phyloP scores from a whole-genome alignment of 2,329 filamentous ascomycete species.

The Arachnopeziza araneosa region DNA sequence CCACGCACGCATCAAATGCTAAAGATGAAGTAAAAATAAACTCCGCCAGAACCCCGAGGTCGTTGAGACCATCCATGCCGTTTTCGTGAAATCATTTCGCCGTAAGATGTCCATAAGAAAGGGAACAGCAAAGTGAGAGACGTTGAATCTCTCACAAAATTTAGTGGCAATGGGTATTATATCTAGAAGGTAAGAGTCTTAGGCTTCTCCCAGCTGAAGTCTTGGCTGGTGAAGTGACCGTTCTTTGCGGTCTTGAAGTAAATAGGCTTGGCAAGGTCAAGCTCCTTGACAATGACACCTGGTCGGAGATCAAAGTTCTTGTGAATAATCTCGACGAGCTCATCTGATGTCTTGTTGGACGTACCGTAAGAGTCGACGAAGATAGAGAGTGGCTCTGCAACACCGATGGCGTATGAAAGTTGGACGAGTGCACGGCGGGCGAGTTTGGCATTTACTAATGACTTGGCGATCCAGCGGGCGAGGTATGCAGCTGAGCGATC shows the following conservation, averaged over 20 bases:
- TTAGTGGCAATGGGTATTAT: slow-evolving; percentile 20
- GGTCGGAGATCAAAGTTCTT: slow-evolving; percentile 97
- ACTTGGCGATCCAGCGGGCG: slow-evolving; percentile 98
- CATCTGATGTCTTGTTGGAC: slow-evolving; percentile 78
- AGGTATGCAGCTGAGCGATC: slow-evolving; percentile 97
- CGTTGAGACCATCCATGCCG: slow-evolving; percentile 33
- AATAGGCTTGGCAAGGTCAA: slow-evolving; percentile 91
- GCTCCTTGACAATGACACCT: slow-evolving; percentile 97
- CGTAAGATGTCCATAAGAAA: slow-evolving; percentile 24
- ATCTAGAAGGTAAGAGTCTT: slow-evolving; percentile 87
- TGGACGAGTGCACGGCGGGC: slow-evolving; percentile 92
- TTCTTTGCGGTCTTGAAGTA: slow-evolving; percentile 99
- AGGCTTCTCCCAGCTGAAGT: slow-evolving; percentile 97
- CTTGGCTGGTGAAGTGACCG: slow-evolving; percentile 98
- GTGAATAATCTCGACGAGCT: slow-evolving; percentile 91
- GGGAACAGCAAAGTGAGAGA: slow-evolving; percentile 25
- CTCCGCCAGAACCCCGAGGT: slow-evolving; percentile 26
- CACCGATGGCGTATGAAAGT: slow-evolving; percentile 98
- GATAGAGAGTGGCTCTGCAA: slow-evolving; percentile 94
- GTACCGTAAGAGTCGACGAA: slow-evolving; percentile 98
- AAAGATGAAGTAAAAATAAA: slow-evolving; percentile 15
- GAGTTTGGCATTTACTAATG: slow-evolving; percentile 81
- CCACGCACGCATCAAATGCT: not conserved
- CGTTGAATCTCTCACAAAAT: slow-evolving; percentile 30
- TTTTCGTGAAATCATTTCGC: slow-evolving; percentile 30